Evolutionary conservation across 192 early-diverging fungal genomes (phyloP).

Genomic region (Rhizophagus sp.): DNA sequence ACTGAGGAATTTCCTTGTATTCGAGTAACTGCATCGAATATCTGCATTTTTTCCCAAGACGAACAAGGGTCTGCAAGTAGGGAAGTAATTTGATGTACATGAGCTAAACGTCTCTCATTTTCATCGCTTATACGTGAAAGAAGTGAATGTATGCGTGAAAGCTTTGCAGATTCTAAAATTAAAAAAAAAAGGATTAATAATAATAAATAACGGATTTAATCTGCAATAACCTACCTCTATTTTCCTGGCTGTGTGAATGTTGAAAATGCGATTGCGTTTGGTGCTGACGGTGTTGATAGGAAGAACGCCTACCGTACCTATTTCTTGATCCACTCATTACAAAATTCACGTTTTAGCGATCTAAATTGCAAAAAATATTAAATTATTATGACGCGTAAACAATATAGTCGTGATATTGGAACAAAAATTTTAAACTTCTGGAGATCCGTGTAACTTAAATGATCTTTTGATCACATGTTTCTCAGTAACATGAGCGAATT

Average conservation of each 20-base stretch:
- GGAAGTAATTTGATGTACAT: slow-evolving; percentile 1
- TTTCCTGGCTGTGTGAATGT: background rate
- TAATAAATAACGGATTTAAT: too few relatives aligned
- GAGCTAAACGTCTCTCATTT: background rate
- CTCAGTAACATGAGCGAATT: too few relatives aligned
- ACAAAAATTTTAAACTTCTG: too few relatives aligned
- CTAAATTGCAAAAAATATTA: too few relatives aligned
- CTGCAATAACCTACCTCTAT: background rate
- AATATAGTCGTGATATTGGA: too few relatives aligned
- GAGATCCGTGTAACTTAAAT: too few relatives aligned
- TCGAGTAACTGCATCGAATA: slow-evolving; percentile 22
- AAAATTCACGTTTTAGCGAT: background rate
- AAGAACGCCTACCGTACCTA: background rate
- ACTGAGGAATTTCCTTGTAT: background rate
- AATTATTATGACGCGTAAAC: too few relatives aligned
- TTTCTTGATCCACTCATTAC: slow-evolving; percentile 23
- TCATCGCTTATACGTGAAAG: slow-evolving; percentile 27
- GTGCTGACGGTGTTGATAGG: slow-evolving; percentile 7
- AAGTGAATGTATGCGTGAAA: slow-evolving; percentile 18
- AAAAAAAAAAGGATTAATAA: background rate
- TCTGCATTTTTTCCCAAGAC: slow-evolving; percentile 11
- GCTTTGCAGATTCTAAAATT: slow-evolving; percentile 1
- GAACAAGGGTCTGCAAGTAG: slow-evolving; percentile 3
- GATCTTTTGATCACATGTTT: too few relatives aligned
- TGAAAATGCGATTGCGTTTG: background rate